These are phyloP conservation scores for Penicillium hesseltinei DNA, from an alignment of 2,329 filamentous ascomycete genomes.

Conservation along the genomic window DNA sequence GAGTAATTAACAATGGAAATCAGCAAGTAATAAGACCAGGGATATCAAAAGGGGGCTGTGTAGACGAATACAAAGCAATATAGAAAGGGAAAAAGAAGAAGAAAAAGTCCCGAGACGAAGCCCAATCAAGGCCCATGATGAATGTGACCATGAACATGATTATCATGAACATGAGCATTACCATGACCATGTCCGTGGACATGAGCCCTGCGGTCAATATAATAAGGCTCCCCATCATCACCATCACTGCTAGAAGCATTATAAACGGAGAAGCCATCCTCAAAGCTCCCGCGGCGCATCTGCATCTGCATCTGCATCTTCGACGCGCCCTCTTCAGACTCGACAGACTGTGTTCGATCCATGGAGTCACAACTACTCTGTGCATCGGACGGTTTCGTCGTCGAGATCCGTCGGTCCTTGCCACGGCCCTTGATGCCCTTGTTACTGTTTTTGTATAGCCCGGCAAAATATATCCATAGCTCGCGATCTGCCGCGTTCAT, in stretches of 20 bases:
- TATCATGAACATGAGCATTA: no score
- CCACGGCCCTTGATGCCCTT: slow-evolving; percentile 97
- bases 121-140: not conserved
- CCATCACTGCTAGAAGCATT: slow-evolving; percentile 35
- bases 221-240: slow-evolving; percentile 31
- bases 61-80: not conserved
- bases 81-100: not conserved
- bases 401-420: slow-evolving; percentile 62
- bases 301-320: slow-evolving; percentile 13
- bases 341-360: slow-evolving; percentile 20
- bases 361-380: slow-evolving; percentile 9
- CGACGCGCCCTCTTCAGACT: slow-evolving; percentile 24
- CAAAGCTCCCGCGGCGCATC: slow-evolving; percentile 26
- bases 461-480: slow-evolving; percentile 79
- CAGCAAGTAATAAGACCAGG: not conserved
- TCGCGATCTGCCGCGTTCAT: slow-evolving; percentile 70
- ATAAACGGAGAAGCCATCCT: slow-evolving; percentile 30
- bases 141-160: not conserved
- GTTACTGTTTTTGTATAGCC: slow-evolving; percentile 96
- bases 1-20: not conserved
- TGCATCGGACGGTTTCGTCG: slow-evolving; percentile 26
- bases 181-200: not conserved
- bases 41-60: slow-evolving; percentile 2
- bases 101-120: not conserved
- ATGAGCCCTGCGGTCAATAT: slow-evolving; percentile 22